These are phyloP conservation scores for Drechslera avenae DNA, from an alignment of 2,329 filamentous ascomycete species.

Conservation along the genomic window DNA sequence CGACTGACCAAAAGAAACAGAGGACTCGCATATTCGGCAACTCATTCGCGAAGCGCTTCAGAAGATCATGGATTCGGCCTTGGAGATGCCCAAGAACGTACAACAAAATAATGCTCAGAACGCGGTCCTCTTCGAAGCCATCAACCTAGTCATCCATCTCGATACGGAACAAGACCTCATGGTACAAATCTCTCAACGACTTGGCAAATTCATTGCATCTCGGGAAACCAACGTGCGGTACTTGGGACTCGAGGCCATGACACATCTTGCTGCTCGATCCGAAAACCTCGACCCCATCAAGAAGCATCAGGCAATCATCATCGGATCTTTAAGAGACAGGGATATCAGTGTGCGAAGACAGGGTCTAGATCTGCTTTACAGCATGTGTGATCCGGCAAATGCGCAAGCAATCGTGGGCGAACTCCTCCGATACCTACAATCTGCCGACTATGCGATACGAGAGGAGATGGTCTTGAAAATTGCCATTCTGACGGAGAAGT, in stretches of 20 bases:
- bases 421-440: slow-evolving; percentile 91
- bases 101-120: slow-evolving; percentile 99
- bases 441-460: slow-evolving; percentile 94
- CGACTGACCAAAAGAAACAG: slow-evolving; percentile 56
- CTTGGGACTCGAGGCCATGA: slow-evolving; percentile 95
- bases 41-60: slow-evolving; percentile 91
- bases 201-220: slow-evolving; percentile 96
- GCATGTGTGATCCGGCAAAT: slow-evolving; percentile 98
- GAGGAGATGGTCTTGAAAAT: slow-evolving; percentile 99
- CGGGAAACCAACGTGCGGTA: slow-evolving; percentile 97
- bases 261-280: slow-evolving; percentile 88
- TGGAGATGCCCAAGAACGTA: slow-evolving; percentile 96
- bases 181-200: slow-evolving; percentile 88
- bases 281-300: slow-evolving; percentile 98
- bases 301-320: slow-evolving; percentile 94
- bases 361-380: slow-evolving; percentile 94
- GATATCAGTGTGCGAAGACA: slow-evolving; percentile 98
- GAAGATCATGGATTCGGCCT: slow-evolving; percentile 85
- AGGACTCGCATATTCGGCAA: slow-evolving; percentile 88
- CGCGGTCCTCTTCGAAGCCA: slow-evolving; percentile 95
- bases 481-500: slow-evolving; percentile 97
- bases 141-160: slow-evolving; percentile 96
- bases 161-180: slow-evolving; percentile 94
- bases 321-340: slow-evolving; percentile 89
- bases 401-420: slow-evolving; percentile 92